Conservation (phyloP, 2,329 filamentous ascomycete species). For the Plenodomus biglobosus region DNA sequence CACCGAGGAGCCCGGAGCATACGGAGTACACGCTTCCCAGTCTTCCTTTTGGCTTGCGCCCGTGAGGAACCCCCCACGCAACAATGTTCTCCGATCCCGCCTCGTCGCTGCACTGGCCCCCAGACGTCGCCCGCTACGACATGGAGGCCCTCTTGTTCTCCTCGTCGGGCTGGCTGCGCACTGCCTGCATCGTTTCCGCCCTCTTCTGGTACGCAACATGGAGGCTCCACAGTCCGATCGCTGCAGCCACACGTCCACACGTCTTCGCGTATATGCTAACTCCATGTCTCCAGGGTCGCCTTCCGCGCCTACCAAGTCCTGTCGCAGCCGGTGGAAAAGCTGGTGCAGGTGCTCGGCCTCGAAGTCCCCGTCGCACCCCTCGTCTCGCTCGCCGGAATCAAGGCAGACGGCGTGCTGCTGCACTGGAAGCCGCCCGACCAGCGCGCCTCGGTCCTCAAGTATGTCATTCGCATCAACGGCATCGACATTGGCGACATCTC, state of each 20-base stretch:
- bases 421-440: conserved; percentile 81
- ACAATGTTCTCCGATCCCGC: conserved; percentile 41
- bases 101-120: conserved; percentile 38
- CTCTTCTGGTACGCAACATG: conserved; percentile 37
- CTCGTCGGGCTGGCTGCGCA: conserved; percentile 42
- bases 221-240: neutral
- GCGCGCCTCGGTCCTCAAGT: conserved; percentile 73
- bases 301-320: conserved; percentile 86
- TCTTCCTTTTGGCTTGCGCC: too few relatives aligned
- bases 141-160: conserved; percentile 40
- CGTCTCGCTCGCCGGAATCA: conserved; percentile 87
- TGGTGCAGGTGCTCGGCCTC: conserved; percentile 87
- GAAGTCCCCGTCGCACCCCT: conserved; percentile 90
- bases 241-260: too few relatives aligned
- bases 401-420: conserved; percentile 80
- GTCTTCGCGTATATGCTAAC: too few relatives aligned
- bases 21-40: too few relatives aligned
- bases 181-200: conserved; percentile 38
- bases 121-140: conserved; percentile 38
- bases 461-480: conserved; percentile 91
- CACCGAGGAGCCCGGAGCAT: too few relatives aligned
- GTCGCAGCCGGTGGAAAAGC: conserved; percentile 84
- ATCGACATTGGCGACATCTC: conserved; percentile 87
- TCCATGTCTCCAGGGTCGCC: conserved; percentile 64
- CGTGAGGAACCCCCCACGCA: too few relatives aligned